Evolutionary conservation across 805 yeast genomes (phyloP).

Genomic region (Starmerella floris): DNA sequence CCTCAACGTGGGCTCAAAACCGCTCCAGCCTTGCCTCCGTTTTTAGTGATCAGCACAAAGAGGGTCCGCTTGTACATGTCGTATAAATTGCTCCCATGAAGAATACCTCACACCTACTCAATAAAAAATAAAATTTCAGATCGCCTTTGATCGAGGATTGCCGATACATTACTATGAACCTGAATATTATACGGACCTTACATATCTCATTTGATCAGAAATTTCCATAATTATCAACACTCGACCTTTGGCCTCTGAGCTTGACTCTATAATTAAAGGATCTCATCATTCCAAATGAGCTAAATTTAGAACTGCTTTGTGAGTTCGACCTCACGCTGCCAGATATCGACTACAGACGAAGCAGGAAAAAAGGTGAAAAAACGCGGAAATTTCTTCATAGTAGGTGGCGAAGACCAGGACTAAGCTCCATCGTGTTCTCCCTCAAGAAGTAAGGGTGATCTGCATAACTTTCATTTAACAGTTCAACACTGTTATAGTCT

Average conservation of each 20-base stretch:
- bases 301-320: constrained; percentile 15
- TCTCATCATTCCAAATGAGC: constrained; percentile 21
- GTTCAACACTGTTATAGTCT: constrained; percentile 18
- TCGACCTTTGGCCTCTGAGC: constrained; percentile 22
- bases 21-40: too few relatives aligned
- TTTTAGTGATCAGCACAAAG: too few relatives aligned
- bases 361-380: constrained; percentile 2
- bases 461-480: constrained; percentile 25
- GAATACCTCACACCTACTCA: too few relatives aligned
- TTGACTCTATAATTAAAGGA: constrained; percentile 25
- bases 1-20: too few relatives aligned
- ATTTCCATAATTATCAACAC: constrained; percentile 18
- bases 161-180: too few relatives aligned
- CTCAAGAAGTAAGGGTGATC: constrained; percentile 8
- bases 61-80: too few relatives aligned
- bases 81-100: too few relatives aligned
- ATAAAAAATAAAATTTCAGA: too few relatives aligned
- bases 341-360: neutral
- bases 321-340: constrained; percentile 24
- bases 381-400: constrained; percentile 4
- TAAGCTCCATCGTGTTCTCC: constrained; percentile 27
- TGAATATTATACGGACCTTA: too few relatives aligned
- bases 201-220: too few relatives aligned
- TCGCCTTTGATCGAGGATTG: too few relatives aligned
- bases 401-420: constrained; percentile 18